Percentiles rank a stretch among this genome's conserved stretches.
Conservation (phyloP, 2,329 filamentous ascomycete species). For the Ambrosiella xylebori region DNA sequence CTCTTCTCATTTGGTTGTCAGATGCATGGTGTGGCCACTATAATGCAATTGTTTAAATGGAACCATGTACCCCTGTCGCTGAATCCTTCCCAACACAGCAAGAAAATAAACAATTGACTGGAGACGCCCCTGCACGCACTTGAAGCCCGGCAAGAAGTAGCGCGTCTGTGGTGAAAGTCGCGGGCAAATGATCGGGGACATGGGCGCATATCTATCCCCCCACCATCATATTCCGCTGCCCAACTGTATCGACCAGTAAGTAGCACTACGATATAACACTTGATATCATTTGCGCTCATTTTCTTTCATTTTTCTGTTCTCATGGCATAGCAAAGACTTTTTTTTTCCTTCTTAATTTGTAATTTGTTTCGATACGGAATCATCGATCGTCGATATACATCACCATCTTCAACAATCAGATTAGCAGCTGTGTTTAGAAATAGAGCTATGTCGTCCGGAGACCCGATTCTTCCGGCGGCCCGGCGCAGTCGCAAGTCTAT, state of each 20-base stretch:
- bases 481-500: slow-evolving; percentile 56
- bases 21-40: background rate
- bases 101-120: slow-evolving; percentile 10
- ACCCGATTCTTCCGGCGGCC: slow-evolving; percentile 33
- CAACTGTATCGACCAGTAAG: background rate
- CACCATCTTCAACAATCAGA: background rate
- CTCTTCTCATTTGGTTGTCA: background rate
- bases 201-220: background rate
- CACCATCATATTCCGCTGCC: background rate
- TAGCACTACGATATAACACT: background rate
- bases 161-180: slow-evolving; percentile 9
- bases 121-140: background rate
- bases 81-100: slow-evolving; percentile 1
- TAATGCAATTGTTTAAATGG: background rate
- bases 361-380: background rate
- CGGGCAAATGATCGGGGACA: background rate
- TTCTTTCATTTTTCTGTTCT: background rate
- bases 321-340: background rate
- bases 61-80: background rate
- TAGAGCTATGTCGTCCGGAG: slow-evolving; percentile 8
- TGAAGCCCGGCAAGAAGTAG: background rate
- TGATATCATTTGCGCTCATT: too few relatives aligned
- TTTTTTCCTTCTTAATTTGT: background rate
- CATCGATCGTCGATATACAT: background rate
- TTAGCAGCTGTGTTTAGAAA: background rate